These are phyloP conservation scores for Tylopilus sp. DNA, from an alignment of 1,284 basidiomycete genomes.

Conservation along the genomic window DNA sequence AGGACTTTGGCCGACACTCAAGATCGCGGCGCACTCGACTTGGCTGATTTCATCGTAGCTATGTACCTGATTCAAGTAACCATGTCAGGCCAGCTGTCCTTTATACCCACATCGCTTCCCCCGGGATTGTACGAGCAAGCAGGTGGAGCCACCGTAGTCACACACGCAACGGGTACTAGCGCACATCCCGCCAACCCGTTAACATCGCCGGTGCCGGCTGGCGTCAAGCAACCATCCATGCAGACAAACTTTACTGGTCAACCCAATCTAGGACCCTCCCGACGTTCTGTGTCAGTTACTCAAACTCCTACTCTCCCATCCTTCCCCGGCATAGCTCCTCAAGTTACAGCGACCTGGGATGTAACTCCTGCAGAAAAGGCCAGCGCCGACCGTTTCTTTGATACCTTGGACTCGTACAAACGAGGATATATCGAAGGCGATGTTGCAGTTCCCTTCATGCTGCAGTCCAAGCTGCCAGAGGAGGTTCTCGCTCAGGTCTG, in stretches of 20 bases:
- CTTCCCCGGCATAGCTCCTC: constrained; percentile 31
- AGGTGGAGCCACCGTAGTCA: constrained; percentile 45
- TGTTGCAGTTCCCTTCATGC: constrained; percentile 93
- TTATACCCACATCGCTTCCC: constrained; percentile 79
- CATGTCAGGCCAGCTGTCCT: constrained; percentile 79
- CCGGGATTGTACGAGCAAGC: constrained; percentile 90
- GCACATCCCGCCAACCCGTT: constrained; percentile 51
- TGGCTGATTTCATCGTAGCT: constrained; percentile 91
- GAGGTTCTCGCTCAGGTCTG: constrained; percentile 87
- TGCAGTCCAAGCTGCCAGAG: constrained; percentile 86
- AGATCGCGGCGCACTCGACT: constrained; percentile 85
- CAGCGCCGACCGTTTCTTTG: constrained; percentile 79
- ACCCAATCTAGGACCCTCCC: constrained; percentile 20
- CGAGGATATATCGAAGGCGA: constrained; percentile 89
- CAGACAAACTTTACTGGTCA: constrained; percentile 67
- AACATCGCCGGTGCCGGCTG: constrained; percentile 35
- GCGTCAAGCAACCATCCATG: constrained; percentile 33
- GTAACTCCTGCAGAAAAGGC: constrained; percentile 82
- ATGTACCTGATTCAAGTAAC: constrained; percentile 94
- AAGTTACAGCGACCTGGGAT: constrained; percentile 60
- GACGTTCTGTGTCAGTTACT: constrained; percentile 14
- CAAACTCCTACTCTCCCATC: constrained; percentile 21
- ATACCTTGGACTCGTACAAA: constrained; percentile 73
- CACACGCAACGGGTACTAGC: constrained; percentile 62
- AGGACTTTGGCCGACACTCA: constrained; percentile 96